phyloP scores from a whole-genome alignment of 805 yeast genomes.

The Saturnispora dispora region DNA sequence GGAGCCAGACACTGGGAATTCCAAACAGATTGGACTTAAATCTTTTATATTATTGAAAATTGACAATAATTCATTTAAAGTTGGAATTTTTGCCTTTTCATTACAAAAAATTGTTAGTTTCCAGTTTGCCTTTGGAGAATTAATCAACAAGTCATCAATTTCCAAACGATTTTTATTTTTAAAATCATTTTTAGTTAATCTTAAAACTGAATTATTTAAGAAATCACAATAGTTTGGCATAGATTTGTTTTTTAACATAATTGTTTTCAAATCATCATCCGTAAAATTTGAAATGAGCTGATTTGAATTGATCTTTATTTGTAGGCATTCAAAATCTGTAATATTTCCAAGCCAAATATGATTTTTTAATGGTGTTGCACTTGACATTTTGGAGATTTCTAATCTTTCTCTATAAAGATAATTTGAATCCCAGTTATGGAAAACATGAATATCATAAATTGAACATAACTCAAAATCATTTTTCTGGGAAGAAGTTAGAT shows the following conservation, averaged over 20 bases:
- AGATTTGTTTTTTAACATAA: not conserved
- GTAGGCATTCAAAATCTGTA: conserved; percentile 51
- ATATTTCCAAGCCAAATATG: conserved; percentile 79
- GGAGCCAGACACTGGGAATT: conserved; percentile 81
- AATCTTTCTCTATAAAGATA: conserved; percentile 63
- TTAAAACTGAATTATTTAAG: conserved; percentile 42
- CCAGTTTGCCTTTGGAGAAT: conserved; percentile 48
- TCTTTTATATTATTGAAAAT: conserved; percentile 15
- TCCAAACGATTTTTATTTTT: conserved; percentile 15
- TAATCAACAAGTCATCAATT: conserved; percentile 29
- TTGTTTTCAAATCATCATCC: not conserved
- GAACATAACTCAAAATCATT: conserved; percentile 24
- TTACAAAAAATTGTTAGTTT: conserved; percentile 47
- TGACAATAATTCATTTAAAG: conserved; percentile 28
- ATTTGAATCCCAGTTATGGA: conserved; percentile 60
- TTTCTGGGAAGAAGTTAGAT: conserved; percentile 18
- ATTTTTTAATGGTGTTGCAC: conserved; percentile 49
- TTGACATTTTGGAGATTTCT: conserved; percentile 78
- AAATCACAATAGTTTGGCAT: conserved; percentile 38
- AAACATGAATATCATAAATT: conserved; percentile 32
- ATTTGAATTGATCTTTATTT: conserved; percentile 20
- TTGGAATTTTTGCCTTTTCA: conserved; percentile 50
- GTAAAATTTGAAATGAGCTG: conserved; percentile 5
- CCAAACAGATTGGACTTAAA: conserved; percentile 29
- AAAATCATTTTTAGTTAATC: conserved; percentile 27